Conservation (phyloP, 768 basidiomycete species). For the Mycena vulgaris region DNA sequence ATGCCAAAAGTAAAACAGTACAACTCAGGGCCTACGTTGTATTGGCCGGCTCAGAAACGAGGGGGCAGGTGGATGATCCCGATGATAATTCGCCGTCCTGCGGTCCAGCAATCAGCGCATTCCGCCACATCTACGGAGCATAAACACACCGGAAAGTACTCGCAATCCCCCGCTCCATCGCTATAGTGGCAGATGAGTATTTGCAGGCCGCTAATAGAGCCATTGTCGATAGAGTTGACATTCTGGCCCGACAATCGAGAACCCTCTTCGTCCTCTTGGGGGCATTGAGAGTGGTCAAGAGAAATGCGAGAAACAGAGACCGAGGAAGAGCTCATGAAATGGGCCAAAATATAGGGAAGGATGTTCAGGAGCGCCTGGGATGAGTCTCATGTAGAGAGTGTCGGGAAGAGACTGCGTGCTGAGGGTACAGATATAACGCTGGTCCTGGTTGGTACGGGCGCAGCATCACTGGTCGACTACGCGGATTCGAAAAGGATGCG, state of each 20-base stretch:
- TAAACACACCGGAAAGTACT: background rate
- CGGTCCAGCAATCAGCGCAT: too few species aligned
- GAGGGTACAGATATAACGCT: background rate
- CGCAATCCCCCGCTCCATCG: slow-evolving; percentile 7
- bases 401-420: too few species aligned
- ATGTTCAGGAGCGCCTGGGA: background rate
- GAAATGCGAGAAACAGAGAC: too few species aligned
- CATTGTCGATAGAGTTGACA: background rate
- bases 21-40: too few species aligned
- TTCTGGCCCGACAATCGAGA: background rate
- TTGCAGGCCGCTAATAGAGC: background rate
- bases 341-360: background rate
- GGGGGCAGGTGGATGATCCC: too few species aligned
- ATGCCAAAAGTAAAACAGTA: too few species aligned
- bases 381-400: too few species aligned
- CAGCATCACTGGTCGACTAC: background rate
- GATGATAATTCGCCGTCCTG: too few species aligned
- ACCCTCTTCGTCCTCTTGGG: background rate
- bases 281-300: slow-evolving; percentile 22
- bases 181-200: background rate
- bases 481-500: too few species aligned
- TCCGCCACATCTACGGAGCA: too few species aligned
- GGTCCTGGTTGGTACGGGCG: background rate
- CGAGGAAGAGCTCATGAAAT: too few species aligned
- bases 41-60: too few species aligned